Evolutionary conservation across 2,329 filamentous ascomycete species (phyloP), one percentile per base, ranked within the genome.

Genomic region (Arthroderma sp.): DNA sequence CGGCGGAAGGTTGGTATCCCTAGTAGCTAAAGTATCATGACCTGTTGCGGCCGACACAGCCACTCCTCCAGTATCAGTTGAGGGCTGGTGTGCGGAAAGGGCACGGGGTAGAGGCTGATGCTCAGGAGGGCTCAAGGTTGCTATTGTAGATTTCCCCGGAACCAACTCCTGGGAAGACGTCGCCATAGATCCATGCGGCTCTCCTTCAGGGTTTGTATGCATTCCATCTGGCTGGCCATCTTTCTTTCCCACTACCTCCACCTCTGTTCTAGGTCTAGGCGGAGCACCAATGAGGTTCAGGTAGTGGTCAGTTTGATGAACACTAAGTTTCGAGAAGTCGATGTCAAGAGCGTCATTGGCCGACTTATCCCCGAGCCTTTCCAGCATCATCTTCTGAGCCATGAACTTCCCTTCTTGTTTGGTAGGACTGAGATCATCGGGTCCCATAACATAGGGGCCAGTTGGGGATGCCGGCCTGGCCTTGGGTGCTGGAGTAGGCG

Each of bases 401-500:
- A 56, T n/a, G 11, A 59, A 54, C 21, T 61, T 61, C 37, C 61
- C 58, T 38, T 63, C 61, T 9, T 63, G 61, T 38, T 63, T 63
- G 2, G 61, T 54, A 23, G 61, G 61, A 23, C 60, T 63, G 9
- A 61, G 23, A 56, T 59, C 60, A 25, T 63, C 58, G 7, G 61
- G 61, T 11, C 57, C 58, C 41, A 61, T 54, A 2, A 60, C 17
- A 23, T 54, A 60, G 5, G 56, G 55, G 19, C 57, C 57, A 54
- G 21, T 56, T 56, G 28, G 39, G 15, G 21, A 28, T 44, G 39
- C 15, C n/a, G 54, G 54, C 17, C 31, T 43, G 9, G 31, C 25
- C 37, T 54, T 39, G 2, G 51, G 33, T 5, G 33, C 28, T 15
- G 37, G 54, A n/a, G 28, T 33, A 4, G 54, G 37, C 17, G 25